Evolutionary conservation across 306 rosid species (phyloP).

Genomic region (Sicyos baderoa): DNA sequence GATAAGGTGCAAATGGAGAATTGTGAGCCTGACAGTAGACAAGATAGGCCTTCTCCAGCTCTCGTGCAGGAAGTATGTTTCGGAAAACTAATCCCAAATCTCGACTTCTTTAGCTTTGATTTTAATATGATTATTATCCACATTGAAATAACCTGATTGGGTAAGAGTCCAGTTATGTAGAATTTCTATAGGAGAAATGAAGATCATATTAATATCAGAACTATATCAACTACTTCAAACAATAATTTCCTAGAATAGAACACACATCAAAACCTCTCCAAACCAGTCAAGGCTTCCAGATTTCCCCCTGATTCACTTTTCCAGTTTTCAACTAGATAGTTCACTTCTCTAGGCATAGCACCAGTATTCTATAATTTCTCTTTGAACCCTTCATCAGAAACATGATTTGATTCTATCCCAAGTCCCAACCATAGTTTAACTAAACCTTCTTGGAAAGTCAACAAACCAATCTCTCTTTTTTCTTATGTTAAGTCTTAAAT

Average conservation of each 20-base stretch:
- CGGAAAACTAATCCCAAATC: neutral
- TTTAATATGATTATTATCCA: neutral
- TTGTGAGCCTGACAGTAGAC: slow-evolving; percentile 40
- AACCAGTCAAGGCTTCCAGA: no score
- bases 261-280: no score
- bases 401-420: slow-evolving; percentile 5
- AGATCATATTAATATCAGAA: neutral
- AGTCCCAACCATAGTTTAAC: neutral
- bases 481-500: neutral
- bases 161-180: neutral
- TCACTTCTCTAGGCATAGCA: neutral
- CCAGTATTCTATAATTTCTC: neutral
- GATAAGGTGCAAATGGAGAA: slow-evolving; percentile 68
- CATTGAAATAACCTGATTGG: neutral
- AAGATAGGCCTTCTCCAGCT: slow-evolving; percentile 72
- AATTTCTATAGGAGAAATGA: slow-evolving; percentile 5
- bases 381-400: slow-evolving; percentile 1
- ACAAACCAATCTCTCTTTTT: neutral
- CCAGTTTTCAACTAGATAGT: neutral
- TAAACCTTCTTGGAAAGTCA: neutral
- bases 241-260: neutral
- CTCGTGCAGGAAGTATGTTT: slow-evolving; percentile 71
- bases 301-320: neutral
- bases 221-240: neutral
- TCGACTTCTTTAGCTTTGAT: neutral